phyloP scores from a whole-genome alignment of 1,284 basidiomycete species.

The Singerocomus inundabilis region DNA sequence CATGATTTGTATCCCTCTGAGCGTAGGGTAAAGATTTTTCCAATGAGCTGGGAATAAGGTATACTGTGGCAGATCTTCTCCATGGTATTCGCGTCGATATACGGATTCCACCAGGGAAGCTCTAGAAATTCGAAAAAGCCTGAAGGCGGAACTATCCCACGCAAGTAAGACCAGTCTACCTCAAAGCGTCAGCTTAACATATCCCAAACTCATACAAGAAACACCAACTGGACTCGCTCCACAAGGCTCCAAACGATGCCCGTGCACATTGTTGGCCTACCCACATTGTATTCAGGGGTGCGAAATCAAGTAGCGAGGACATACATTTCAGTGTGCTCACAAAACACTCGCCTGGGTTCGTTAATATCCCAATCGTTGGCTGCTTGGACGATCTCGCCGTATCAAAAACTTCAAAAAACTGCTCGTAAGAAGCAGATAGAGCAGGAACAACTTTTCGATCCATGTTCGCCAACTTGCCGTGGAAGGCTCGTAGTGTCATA shows the following conservation, averaged over 20 bases:
- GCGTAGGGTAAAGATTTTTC: conserved; percentile 2
- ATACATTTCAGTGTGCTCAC: conserved; percentile 7
- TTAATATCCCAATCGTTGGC: background rate
- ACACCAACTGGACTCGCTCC: conserved; percentile 18
- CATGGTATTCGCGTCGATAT: conserved; percentile 3
- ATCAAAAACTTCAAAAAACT: conserved; percentile 14
- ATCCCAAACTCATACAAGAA: background rate
- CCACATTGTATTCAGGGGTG: background rate
- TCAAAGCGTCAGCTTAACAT: background rate
- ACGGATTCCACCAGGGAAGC: conserved; percentile 17
- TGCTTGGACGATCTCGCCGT: background rate
- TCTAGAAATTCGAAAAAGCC: conserved; percentile 10
- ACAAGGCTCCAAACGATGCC: background rate
- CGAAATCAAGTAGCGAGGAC: background rate
- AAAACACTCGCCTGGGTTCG: background rate
- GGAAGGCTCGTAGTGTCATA: conserved; percentile 14
- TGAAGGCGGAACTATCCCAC: conserved; percentile 14
- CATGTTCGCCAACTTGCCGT: conserved; percentile 2
- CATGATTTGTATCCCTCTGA: conserved; percentile 5
- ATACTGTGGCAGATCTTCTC: conserved; percentile 8
- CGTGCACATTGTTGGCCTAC: conserved; percentile 10
- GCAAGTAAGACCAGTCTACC: conserved; percentile 21
- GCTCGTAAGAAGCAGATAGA: conserved; percentile 11
- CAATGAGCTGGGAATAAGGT: conserved; percentile 13
- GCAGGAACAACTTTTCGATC: conserved; percentile 12